Evolutionary conservation across 345 rosid species (phyloP).

Genomic region (Leavenworthia alabamica): DNA sequence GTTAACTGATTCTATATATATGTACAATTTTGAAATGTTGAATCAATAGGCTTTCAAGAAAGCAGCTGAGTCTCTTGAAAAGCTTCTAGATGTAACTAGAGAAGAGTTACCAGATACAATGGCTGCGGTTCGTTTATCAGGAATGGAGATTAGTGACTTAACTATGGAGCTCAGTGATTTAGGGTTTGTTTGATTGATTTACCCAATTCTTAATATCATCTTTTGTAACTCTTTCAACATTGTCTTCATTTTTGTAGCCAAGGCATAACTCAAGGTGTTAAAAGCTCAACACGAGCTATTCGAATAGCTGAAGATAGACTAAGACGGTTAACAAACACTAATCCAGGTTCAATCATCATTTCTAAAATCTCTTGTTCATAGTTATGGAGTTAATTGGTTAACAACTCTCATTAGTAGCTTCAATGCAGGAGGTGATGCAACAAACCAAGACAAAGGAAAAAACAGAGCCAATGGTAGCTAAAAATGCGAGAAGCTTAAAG

Average conservation of each 20-base stretch:
- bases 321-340: conserved; percentile 44
- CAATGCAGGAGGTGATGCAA: conserved; percentile 50
- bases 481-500: conserved; percentile 43
- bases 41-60: conserved; percentile 57
- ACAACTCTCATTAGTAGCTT: conserved; percentile 59
- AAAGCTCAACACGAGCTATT: conserved; percentile 69
- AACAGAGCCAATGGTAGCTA: conserved; percentile 49
- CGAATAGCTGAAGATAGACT: conserved; percentile 81
- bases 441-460: conserved; percentile 33
- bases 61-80: conserved; percentile 83
- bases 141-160: conserved; percentile 94
- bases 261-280: conserved; percentile 77
- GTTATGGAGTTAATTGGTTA: conserved; percentile 21
- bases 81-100: conserved; percentile 77
- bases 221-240: not conserved
- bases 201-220: not conserved
- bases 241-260: conserved; percentile 40
- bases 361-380: not conserved
- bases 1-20: not conserved
- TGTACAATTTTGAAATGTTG: conserved; percentile 9
- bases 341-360: conserved; percentile 36
- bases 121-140: conserved; percentile 83
- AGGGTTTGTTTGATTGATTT: conserved; percentile 41
- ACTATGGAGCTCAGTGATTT: conserved; percentile 87
- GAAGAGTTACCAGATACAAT: conserved; percentile 90